Conservation (phyloP, 306 rosid species). For the Trichosanthes cucumerina region DNA sequence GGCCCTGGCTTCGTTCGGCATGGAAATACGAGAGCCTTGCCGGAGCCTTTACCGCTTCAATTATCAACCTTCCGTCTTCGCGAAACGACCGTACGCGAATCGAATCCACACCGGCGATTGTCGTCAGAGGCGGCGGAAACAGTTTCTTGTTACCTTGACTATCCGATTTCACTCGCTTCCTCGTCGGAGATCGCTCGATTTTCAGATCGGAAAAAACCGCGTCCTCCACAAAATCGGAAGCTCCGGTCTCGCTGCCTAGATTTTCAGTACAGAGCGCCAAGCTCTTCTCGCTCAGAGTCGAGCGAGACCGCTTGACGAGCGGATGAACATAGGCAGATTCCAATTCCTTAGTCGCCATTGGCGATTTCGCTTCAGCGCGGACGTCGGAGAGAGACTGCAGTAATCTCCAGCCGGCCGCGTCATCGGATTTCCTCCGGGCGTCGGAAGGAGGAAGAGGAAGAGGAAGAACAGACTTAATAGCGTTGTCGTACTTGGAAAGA, state of each 20-base stretch:
- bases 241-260: conserved; percentile 77
- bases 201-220: conserved; percentile 24
- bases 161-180: conserved; percentile 23
- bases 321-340: conserved; percentile 48
- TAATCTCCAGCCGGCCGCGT: no score
- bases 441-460: conserved; percentile 17
- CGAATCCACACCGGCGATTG: conserved; percentile 58
- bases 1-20: conserved; percentile 78
- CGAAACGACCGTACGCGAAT: conserved; percentile 61
- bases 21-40: conserved; percentile 31
- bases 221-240: conserved; percentile 31
- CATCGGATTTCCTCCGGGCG: background rate
- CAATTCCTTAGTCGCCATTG: conserved; percentile 3
- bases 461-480: conserved; percentile 8
- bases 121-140: conserved; percentile 92
- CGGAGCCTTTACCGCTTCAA: conserved; percentile 51
- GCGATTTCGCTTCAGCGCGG: background rate
- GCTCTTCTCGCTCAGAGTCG: conserved; percentile 43
- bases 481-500: background rate
- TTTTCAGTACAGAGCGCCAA: conserved; percentile 73
- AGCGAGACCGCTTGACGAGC: conserved; percentile 35
- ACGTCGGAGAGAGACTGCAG: no score
- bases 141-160: conserved; percentile 12
- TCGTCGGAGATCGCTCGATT: conserved; percentile 14
- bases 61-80: conserved; percentile 60